Evolutionary conservation across 1,139 yeast genomes (phyloP).

Genomic region (Taphrina wiesneri): DNA sequence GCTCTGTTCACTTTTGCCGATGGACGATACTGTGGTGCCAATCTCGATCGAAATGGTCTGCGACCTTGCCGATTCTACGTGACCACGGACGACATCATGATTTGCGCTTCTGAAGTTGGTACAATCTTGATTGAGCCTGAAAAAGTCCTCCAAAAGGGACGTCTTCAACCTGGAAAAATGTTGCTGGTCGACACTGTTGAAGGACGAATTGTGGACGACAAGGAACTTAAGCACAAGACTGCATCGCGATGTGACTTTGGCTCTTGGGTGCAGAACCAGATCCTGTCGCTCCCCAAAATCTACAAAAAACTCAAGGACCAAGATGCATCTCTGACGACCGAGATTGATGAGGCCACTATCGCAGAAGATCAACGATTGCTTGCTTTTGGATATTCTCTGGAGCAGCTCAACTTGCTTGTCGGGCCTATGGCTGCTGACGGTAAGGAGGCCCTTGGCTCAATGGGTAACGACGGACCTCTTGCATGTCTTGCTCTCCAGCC

Average conservation of each 20-base stretch:
- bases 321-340: constrained; percentile 48
- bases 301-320: constrained; percentile 59
- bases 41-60: constrained; percentile 92
- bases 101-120: constrained; percentile 98
- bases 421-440: constrained; percentile 94
- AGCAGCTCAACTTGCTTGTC: constrained; percentile 76
- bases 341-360: constrained; percentile 42
- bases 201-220: constrained; percentile 91
- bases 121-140: constrained; percentile 87
- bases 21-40: constrained; percentile 98
- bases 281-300: constrained; percentile 79
- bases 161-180: constrained; percentile 96
- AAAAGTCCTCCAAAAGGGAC: constrained; percentile 81
- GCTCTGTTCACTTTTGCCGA: constrained; percentile 96
- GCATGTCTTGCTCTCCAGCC: constrained; percentile 96
- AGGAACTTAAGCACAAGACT: constrained; percentile 76
- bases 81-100: constrained; percentile 91
- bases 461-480: constrained; percentile 98
- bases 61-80: constrained; percentile 98
- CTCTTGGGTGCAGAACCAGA: constrained; percentile 85
- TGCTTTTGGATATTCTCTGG: constrained; percentile 90
- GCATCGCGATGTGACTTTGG: constrained; percentile 88
- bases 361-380: constrained; percentile 70
- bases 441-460: constrained; percentile 92
- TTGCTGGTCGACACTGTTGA: constrained; percentile 88